phyloP scores from a whole-genome alignment of 2,329 filamentous ascomycete species.

The Microdochium bolleyi region DNA sequence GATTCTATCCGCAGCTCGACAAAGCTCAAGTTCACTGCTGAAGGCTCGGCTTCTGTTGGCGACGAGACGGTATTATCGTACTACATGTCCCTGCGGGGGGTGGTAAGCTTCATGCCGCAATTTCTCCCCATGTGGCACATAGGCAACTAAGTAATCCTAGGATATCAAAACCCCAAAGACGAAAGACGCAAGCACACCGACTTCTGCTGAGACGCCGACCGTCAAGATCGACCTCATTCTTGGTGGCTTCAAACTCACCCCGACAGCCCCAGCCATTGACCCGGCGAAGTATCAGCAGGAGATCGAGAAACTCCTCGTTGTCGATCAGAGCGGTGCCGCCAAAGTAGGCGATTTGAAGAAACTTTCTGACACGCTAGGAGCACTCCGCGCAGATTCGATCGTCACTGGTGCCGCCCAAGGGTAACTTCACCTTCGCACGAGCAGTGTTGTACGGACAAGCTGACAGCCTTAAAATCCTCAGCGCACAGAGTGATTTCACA shows the following conservation, averaged over 20 bases:
- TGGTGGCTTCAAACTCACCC: not conserved
- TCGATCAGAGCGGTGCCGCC: not conserved
- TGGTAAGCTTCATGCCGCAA: not conserved
- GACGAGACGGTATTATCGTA: not conserved
- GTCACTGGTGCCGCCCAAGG: not conserved
- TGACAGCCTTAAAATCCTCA: not conserved
- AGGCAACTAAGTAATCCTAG: not conserved
- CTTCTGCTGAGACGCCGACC: not conserved
- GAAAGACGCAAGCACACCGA: not conserved
- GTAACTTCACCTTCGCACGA: not conserved
- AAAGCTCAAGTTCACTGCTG: not conserved
- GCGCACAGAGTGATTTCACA: not conserved
- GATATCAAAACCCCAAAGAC: not conserved
- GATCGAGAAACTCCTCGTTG: not conserved
- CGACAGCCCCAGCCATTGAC: not conserved
- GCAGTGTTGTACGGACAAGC: not conserved
- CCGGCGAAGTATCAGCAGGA: not conserved
- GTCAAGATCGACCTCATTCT: not conserved
- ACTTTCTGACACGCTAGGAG: not conserved
- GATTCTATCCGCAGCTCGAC: not conserved
- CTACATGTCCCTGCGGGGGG: not conserved
- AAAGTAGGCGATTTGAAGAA: not conserved
- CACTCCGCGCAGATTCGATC: not conserved
- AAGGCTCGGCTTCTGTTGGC: not conserved
- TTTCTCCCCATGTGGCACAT: not conserved